Conservation (phyloP, 1,284 basidiomycete species). For the Malassezia restricta region DNA sequence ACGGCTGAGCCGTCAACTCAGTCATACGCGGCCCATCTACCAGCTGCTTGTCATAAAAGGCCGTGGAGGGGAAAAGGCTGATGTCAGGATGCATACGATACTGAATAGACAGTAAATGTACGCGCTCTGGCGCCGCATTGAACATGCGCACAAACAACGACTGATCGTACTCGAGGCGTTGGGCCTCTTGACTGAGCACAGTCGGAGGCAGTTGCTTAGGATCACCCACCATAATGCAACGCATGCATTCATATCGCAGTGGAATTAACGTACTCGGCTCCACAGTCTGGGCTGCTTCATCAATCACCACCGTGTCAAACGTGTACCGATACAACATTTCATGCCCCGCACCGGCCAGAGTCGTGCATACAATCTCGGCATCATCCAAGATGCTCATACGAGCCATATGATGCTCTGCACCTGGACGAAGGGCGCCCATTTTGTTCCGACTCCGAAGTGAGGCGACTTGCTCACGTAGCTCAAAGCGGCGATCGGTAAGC, state of each 20-base stretch:
- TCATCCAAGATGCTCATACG: slow-evolving; percentile 45
- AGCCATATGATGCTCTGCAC: neutral
- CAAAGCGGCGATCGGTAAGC: slow-evolving; percentile 6
- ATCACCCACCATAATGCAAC: slow-evolving; percentile 92
- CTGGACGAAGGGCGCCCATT: neutral
- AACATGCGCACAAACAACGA: slow-evolving; percentile 86
- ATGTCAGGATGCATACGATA: slow-evolving; percentile 99
- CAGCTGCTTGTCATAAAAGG: slow-evolving; percentile 76
- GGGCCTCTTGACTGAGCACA: slow-evolving; percentile 78
- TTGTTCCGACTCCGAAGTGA: slow-evolving; percentile 6
- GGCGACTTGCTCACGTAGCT: slow-evolving; percentile 5
- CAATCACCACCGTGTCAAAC: slow-evolving; percentile 92
- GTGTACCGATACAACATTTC: slow-evolving; percentile 71
- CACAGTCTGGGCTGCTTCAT: slow-evolving; percentile 94
- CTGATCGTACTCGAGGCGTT: slow-evolving; percentile 69
- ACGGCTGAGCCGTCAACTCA: slow-evolving; percentile 65
- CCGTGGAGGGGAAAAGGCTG: slow-evolving; percentile 70
- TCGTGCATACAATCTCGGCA: slow-evolving; percentile 84
- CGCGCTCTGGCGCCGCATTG: slow-evolving; percentile 61
- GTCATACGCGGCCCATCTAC: slow-evolving; percentile 82
- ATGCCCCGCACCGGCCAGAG: slow-evolving; percentile 74
- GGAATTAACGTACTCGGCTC: slow-evolving; percentile 95
- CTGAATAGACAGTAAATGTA: slow-evolving; percentile 89
- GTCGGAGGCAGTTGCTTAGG: slow-evolving; percentile 95
- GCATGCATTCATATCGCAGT: slow-evolving; percentile 70